Evolutionary conservation across 192 early-diverging fungal species (phyloP), one percentile per base, ranked within the genome.

Genomic region (Coemansia sp.): DNA sequence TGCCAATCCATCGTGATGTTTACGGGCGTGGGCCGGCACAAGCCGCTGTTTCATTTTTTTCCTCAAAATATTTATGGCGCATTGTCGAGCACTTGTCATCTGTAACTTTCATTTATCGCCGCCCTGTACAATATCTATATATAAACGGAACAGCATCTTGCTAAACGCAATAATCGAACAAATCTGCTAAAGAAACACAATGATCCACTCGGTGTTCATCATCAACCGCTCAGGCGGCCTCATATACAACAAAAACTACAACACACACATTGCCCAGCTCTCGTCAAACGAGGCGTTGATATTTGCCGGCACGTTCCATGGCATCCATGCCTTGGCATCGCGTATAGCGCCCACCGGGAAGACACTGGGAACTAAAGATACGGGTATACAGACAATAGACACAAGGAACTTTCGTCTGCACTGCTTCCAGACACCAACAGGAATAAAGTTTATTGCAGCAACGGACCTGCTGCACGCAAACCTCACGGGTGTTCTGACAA

Each of bases 301-400:
- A n/a, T 81, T 99, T 48, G 97, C 97, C 0, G 96, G 95, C 64
- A 99, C 95, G 16, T 95, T 99, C 71, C 96, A 99, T 61, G 92
- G 96, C 63, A 92, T 99, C 48, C 97, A 99, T 63, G 95, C 95
- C 5, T 93, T 99, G 56, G 93, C 97, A 5, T 89, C 94, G 43
- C 88, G 92, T 58, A 94, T 99, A 25, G 93, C 94, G 9, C 97
- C 97, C 2, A 87, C 92, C 1, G 58, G 61, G 16, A 69, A 58
- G 29, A 26, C 58, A 21, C 20, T 53, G 21, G 30, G 70, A 1
- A 79, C 83, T 33, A 81, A 75, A 18, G 95, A 94, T 21, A 84
- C 84, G 18, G 95, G 97, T 5, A 89, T 97, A 52, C 94, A 99
- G 75, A 85, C 94, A 59, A 87, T 99, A 8, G 95, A 99, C 70